Conservation (phyloP, 495 filamentous ascomycete genomes). For the Talaromyces ruber region DNA sequence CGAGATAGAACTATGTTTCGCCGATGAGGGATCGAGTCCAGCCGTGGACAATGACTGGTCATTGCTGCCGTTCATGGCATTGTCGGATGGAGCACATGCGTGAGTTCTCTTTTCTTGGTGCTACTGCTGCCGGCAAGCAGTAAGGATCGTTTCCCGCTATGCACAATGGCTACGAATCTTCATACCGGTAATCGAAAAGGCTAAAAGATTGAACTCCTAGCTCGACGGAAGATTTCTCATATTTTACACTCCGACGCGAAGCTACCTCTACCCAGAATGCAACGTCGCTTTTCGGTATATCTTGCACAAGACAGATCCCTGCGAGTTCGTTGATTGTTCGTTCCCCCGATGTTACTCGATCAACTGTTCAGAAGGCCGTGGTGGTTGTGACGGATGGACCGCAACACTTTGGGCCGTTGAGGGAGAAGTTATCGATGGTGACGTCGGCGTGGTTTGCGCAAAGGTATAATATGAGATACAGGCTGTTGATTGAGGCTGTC, state of each 20-base stretch:
- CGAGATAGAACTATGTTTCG: conserved; percentile 89
- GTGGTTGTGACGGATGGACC: conserved; percentile 91
- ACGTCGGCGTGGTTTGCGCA: conserved; percentile 96
- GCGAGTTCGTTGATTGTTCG: conserved; percentile 65
- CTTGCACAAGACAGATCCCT: conserved; percentile 87
- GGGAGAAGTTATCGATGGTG: conserved; percentile 79
- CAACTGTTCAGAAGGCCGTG: conserved; percentile 97
- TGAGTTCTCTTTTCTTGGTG: conserved; percentile 36
- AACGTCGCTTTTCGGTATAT: conserved; percentile 91
- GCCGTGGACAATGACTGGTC: conserved; percentile 85
- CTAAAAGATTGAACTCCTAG: conserved; percentile 26
- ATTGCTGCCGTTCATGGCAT: conserved; percentile 92
- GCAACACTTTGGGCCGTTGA: conserved; percentile 65
- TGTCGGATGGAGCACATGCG: conserved; percentile 93
- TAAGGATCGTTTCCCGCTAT: neutral
- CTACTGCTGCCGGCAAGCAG: neutral
- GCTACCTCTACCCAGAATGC: conserved; percentile 48
- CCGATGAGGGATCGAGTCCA: conserved; percentile 70
- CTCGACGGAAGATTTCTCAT: conserved; percentile 90
- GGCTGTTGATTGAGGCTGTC: neutral
- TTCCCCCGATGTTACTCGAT: conserved; percentile 83
- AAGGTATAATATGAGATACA: conserved; percentile 42
- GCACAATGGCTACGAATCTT: neutral
- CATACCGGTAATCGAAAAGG: too few species aligned
- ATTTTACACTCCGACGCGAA: conserved; percentile 82